Evolutionary conservation across 139 green algal species (phyloP).

Genomic region (Yamagishiella unicocca): DNA sequence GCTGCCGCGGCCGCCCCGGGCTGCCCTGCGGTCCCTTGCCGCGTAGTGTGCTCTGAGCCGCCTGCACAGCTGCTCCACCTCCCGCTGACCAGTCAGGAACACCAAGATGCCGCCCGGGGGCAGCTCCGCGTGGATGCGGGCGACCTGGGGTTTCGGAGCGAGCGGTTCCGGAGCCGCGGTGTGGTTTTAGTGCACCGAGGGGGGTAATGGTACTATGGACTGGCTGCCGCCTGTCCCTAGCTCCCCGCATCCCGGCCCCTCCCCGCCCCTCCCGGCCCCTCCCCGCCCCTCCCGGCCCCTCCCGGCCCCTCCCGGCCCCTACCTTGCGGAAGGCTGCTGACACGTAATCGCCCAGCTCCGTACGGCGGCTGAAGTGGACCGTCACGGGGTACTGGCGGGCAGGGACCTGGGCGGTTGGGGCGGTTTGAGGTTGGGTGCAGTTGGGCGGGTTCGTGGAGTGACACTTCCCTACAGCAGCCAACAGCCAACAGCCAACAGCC

Average conservation of each 20-base stretch:
- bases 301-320: no score
- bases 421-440: neutral
- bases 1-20: neutral
- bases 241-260: no score
- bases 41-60: slow-evolving; percentile 69
- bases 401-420: slow-evolving; percentile 44
- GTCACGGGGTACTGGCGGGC: slow-evolving; percentile 93
- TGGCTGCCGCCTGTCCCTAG: no score
- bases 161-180: no score
- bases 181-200: no score
- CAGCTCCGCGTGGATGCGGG: slow-evolving; percentile 88
- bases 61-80: slow-evolving; percentile 88
- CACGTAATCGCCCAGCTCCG: slow-evolving; percentile 91
- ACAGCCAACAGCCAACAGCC: no score
- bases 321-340: slow-evolving; percentile 84
- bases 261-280: no score
- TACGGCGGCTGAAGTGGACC: slow-evolving; percentile 90
- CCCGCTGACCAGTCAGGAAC: slow-evolving; percentile 94
- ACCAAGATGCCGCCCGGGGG: slow-evolving; percentile 93
- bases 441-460: neutral
- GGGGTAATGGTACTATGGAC: no score
- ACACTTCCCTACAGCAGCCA: no score
- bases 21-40: slow-evolving; percentile 6
- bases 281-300: no score
- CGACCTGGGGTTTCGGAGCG: neutral